Conservation (phyloP, 371 early-diverging fungal genomes). For the Circinella minor region DNA sequence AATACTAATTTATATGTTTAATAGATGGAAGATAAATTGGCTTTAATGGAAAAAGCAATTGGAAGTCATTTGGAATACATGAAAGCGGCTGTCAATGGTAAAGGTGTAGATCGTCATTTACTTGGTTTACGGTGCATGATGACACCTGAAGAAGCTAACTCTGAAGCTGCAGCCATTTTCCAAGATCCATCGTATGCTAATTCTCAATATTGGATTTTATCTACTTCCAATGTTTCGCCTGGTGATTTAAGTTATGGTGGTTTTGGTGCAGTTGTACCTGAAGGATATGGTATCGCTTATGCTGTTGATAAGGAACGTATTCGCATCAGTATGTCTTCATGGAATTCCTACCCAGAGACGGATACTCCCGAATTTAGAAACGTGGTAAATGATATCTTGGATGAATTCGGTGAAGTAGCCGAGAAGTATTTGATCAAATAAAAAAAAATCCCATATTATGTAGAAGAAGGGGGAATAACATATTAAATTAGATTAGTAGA, state of each 20-base stretch:
- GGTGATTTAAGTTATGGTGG: conserved; percentile 77
- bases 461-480: neutral
- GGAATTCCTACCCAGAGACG: conserved; percentile 53
- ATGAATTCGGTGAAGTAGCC: conserved; percentile 63
- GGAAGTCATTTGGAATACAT: conserved; percentile 72
- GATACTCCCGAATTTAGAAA: conserved; percentile 60
- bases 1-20: neutral
- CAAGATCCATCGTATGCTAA: conserved; percentile 73
- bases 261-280: conserved; percentile 77
- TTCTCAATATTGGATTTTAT: conserved; percentile 71
- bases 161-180: conserved; percentile 68
- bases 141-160: conserved; percentile 73
- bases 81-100: conserved; percentile 66
- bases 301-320: conserved; percentile 80
- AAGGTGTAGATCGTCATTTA: conserved; percentile 88
- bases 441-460: neutral
- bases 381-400: conserved; percentile 55
- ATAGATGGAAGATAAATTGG: conserved; percentile 62
- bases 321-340: conserved; percentile 80
- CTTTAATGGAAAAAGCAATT: conserved; percentile 64
- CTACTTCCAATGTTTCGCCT: conserved; percentile 87
- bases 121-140: conserved; percentile 79
- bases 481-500: conserved; percentile 1
- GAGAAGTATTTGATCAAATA: conserved; percentile 35
- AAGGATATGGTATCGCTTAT: conserved; percentile 94